phyloP scores from a whole-genome alignment of 306 rosid genomes.

The Cyclanthera cordifolia region DNA sequence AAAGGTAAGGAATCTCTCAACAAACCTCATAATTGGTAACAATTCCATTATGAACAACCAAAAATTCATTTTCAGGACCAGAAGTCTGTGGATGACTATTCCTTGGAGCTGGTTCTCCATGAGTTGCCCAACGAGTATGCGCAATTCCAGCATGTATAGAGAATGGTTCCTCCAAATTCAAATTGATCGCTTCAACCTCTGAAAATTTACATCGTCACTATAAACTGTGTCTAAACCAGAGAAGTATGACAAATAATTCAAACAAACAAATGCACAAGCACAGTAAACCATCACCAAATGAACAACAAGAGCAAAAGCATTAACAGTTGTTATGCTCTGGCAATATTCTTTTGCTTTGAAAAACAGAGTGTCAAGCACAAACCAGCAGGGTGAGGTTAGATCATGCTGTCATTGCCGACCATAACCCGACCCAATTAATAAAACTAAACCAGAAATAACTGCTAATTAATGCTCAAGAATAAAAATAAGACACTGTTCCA shows the following conservation, averaged over 20 bases:
- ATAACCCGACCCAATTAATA: neutral
- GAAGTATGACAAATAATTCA: too few species aligned
- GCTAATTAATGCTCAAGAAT: neutral
- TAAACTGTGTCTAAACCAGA: too few species aligned
- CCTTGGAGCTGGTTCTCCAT: conserved; percentile 87
- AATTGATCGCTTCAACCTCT: conserved; percentile 53
- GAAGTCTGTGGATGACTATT: conserved; percentile 94
- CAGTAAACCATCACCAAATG: neutral
- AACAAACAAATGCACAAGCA: neutral
- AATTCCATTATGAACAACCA: conserved; percentile 92
- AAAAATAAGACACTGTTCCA: neutral
- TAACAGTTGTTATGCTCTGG: neutral
- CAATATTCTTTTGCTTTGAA: neutral
- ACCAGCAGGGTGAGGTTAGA: conserved; percentile 1
- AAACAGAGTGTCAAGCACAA: neutral
- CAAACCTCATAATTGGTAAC: conserved; percentile 82
- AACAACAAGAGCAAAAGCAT: too few species aligned
- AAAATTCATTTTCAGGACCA: conserved; percentile 58
- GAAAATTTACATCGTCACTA: conserved; percentile 14
- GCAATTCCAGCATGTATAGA: conserved; percentile 77
- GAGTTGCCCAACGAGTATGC: conserved; percentile 98
- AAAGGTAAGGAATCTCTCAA: neutral
- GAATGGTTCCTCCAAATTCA: conserved; percentile 61
- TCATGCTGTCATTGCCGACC: conserved; percentile 11
- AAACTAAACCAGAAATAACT: neutral